phyloP scores from a whole-genome alignment of 768 basidiomycete genomes.

The Polyporus arcularius region DNA sequence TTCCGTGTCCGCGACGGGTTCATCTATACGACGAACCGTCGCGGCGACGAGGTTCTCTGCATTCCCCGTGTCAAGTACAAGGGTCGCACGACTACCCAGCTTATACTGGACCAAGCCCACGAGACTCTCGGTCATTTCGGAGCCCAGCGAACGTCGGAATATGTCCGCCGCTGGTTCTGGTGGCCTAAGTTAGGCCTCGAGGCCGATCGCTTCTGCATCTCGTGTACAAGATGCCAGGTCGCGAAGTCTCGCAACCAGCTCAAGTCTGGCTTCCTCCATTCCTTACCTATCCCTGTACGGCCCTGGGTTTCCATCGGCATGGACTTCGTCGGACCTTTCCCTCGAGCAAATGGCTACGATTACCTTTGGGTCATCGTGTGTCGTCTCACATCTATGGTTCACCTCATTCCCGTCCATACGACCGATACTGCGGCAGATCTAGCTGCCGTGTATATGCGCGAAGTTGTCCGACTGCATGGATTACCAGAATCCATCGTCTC shows the following conservation, averaged over 20 bases:
- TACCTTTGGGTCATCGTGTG: slow-evolving; percentile 28
- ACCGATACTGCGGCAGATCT: slow-evolving; percentile 20
- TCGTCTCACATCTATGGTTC: slow-evolving; percentile 24
- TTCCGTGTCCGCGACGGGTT: slow-evolving; percentile 10
- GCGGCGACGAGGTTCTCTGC: slow-evolving; percentile 17
- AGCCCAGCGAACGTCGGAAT: slow-evolving; percentile 27
- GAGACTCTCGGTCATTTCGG: slow-evolving; percentile 36
- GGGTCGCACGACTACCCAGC: slow-evolving; percentile 7
- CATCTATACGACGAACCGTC: not conserved
- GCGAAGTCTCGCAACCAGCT: slow-evolving; percentile 13
- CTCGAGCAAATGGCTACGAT: slow-evolving; percentile 27
- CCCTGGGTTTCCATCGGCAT: slow-evolving; percentile 43
- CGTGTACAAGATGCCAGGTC: slow-evolving; percentile 25
- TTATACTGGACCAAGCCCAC: slow-evolving; percentile 34
- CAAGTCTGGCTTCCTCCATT: slow-evolving; percentile 32
- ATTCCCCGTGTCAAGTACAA: slow-evolving; percentile 21
- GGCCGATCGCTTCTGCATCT: slow-evolving; percentile 22
- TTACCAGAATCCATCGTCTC: slow-evolving; percentile 26
- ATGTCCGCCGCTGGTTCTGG: slow-evolving; percentile 38
- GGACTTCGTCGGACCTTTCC: slow-evolving; percentile 43
- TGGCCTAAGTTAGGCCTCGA: slow-evolving; percentile 29
- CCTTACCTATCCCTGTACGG: slow-evolving; percentile 28
- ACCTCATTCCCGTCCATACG: slow-evolving; percentile 17
- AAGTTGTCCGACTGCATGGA: slow-evolving; percentile 28
- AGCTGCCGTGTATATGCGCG: slow-evolving; percentile 15